Evolutionary conservation across 768 basidiomycete genomes (phyloP), one percentile per base, ranked within the genome.

Genomic region (Filobasidium wieringae): DNA sequence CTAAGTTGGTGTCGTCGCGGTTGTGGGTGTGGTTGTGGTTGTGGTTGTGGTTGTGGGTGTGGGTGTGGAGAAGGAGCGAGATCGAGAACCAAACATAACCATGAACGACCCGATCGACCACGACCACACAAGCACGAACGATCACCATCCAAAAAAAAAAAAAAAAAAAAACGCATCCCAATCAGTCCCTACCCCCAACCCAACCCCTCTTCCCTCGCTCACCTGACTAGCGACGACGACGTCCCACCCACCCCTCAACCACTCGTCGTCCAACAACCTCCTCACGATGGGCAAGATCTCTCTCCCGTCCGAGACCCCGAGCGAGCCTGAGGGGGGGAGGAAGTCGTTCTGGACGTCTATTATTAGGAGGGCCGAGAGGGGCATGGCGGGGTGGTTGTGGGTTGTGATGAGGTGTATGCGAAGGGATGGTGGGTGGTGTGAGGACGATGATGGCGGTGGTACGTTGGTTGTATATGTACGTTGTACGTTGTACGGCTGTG

Each of bases 291-390:
- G 76, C 51, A 89, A 72, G 56, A 88, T 82, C 4, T 76, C 74
- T 30, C 78, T 74, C 0, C 81, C 88, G 19, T 77, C 78, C 1
- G 80, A 75, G 12, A 88, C 86, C 2, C 87, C 82, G 34, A 92
- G 80, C 5, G 82, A 79, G 2, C 88, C 88, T 19, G 75, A 71
- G 0, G 76, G 76, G 1, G 78, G 78, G 27, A 88, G 79, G 65
- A 92, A 92, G 71, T 92, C 88, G 67, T 86, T 80, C 69, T 92
- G 88, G 71, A 87, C 79, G 68, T 90, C 88, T 34, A 89, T 76
- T 55, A 88, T 79, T 52, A 88, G 66, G 22, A 88, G 77, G 0
- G 83, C 86, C 17, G 56, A 24, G 36, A n/a, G 9, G 36, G 36
- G 36, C n/a, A 9, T 9, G 36, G 36, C n/a, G n/a, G n/a, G n/a